Evolutionary conservation across 345 rosid genomes (phyloP).

Genomic region (Barbarea vulgaris): DNA sequence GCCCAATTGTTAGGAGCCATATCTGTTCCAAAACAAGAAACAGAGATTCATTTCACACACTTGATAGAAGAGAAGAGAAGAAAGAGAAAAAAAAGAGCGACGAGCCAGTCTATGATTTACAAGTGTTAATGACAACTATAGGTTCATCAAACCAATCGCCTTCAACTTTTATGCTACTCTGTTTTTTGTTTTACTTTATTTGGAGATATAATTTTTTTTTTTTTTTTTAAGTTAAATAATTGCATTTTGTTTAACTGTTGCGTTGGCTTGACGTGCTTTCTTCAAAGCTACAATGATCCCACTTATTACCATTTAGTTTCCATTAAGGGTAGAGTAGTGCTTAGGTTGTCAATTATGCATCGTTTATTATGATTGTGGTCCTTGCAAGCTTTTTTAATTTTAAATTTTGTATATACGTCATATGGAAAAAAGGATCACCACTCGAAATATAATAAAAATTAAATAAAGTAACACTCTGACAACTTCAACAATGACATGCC

Average conservation of each 20-base stretch:
- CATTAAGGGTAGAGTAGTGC: conserved; percentile 32
- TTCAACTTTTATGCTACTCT: conserved; percentile 58
- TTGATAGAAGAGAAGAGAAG: conserved; percentile 20
- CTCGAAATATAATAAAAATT: not conserved
- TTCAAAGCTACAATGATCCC: conserved; percentile 42
- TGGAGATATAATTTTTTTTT: too few relatives aligned
- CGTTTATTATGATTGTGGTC: conserved; percentile 34
- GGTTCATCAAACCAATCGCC: conserved; percentile 54
- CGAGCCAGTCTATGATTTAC: conserved; percentile 41
- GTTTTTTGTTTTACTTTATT: conserved; percentile 8
- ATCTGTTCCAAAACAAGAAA: conserved; percentile 65
- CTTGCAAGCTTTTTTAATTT: conserved; percentile 12
- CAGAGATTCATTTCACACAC: conserved; percentile 30
- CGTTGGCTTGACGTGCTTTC: conserved; percentile 44
- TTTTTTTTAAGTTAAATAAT: conserved; percentile 8
- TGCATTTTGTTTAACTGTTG: conserved; percentile 19
- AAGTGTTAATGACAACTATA: conserved; percentile 57
- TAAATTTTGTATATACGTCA: not conserved
- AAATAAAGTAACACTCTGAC: conserved; percentile 28
- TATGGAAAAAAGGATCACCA: conserved; percentile 26
- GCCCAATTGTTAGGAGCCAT: conserved; percentile 73
- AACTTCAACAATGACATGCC: conserved; percentile 37
- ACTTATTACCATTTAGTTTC: conserved; percentile 17
- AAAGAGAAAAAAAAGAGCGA: conserved; percentile 19
- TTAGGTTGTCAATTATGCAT: conserved; percentile 37